Conservation (phyloP, 1,284 basidiomycete species). For the Marasmius tenuissimus region DNA sequence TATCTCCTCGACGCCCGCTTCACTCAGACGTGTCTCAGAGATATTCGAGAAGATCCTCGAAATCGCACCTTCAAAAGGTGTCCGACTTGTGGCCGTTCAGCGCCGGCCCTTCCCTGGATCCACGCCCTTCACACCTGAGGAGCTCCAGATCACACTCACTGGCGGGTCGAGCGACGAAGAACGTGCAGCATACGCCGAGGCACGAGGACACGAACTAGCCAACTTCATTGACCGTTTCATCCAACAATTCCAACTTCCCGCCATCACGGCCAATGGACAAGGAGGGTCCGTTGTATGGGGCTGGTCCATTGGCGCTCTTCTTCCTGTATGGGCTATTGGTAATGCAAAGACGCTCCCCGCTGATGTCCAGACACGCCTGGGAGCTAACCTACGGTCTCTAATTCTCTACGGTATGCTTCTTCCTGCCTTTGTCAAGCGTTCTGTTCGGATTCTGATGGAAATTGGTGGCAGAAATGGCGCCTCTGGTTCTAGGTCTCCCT, state of each 20-base stretch:
- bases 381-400: neutral
- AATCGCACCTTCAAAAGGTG: neutral
- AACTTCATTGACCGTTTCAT: neutral
- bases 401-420: neutral
- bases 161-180: neutral
- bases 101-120: neutral
- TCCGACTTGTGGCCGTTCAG: neutral
- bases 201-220: neutral
- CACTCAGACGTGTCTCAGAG: neutral
- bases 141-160: neutral
- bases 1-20: neutral
- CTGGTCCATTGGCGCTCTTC: neutral
- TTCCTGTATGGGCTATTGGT: neutral
- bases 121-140: neutral
- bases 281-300: neutral
- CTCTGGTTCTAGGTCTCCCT: neutral
- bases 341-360: neutral
- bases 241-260: neutral
- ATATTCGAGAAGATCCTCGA: neutral
- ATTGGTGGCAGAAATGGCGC: neutral
- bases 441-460: too few relatives aligned
- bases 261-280: neutral
- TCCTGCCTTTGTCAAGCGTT: too few relatives aligned
- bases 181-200: neutral
- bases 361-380: neutral